Evolutionary conservation across 257 asterid genomes (phyloP).

Genomic region (Nicotiana attenuata): DNA sequence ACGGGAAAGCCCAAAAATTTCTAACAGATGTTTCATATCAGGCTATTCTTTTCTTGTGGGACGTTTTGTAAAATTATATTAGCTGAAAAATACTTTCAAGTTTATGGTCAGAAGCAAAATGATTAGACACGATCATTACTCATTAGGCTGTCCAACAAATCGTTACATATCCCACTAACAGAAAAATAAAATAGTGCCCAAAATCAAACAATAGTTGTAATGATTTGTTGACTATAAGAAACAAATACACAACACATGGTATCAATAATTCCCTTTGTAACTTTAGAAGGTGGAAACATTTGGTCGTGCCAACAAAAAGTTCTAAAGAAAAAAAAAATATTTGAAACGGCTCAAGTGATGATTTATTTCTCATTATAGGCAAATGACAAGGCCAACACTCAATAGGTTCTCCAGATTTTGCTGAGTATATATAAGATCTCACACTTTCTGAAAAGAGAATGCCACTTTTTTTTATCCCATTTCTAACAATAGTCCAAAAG

Average conservation of each 20-base stretch:
- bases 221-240: neutral
- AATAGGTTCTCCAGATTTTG: neutral
- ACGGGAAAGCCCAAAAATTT: neutral
- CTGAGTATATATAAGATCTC: neutral
- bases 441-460: neutral
- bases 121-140: neutral
- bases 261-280: constrained; percentile 1
- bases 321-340: neutral
- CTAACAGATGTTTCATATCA: neutral
- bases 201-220: neutral
- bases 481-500: neutral
- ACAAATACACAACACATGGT: neutral
- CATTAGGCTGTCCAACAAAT: neutral
- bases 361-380: neutral
- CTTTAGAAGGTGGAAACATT: constrained; percentile 15
- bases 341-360: neutral
- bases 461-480: neutral
- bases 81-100: neutral
- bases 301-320: neutral
- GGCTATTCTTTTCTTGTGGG: neutral
- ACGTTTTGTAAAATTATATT: neutral
- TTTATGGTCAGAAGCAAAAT: neutral
- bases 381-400: neutral
- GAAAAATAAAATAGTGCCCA: neutral
- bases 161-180: neutral